Base-by-base conservation (phyloP, 768 basidiomycete species). In the Psilocybe tampanensis region DNA sequence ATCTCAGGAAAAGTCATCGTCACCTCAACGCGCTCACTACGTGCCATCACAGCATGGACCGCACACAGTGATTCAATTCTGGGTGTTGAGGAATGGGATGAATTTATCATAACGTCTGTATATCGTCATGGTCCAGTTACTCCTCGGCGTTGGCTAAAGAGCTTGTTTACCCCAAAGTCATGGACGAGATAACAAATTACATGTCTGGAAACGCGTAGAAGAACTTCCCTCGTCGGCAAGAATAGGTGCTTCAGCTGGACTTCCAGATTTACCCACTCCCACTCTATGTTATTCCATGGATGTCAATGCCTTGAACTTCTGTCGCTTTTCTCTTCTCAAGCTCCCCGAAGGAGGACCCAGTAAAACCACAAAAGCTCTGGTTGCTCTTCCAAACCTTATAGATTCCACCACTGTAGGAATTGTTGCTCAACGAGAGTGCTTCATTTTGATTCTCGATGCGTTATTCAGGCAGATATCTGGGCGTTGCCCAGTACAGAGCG, bases 291-390 rank as follows among this genome's bases (percentile, higher is more conserved):
- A 87, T 63, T 89, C 90, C 0, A 73, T 98, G 69, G 91, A 94
- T 65, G 87, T 95, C 57, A 99, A 99, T 67, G 88, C 96, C 1
- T 79, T 98, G 54, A 97, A 96, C 66, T 98, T 90, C 69, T 98
- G 96, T 72, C 85, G 89, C 2, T 95, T 97, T 71, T 89, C 92
- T 7, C 75, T 98, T 2, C 68, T 90, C 29, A 64, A 36, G 29
- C 52, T 59, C 34, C 21, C 43, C 42, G 62, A 49, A 44, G 56
- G 24, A 32, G 44, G n/a, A n/a, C n/a, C 55, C 8, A 57, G 21
- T 19, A 47, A 55, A 39, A 32, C 21, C 15, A 44, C 64, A 62
- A 58, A 64, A 64, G 87, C 84, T 1, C 72, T 94, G 44, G 68
- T 98, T 23, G 93, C 92, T 0, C 74, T 97, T 13, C 95, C 95